phyloP scores from a whole-genome alignment of 2,329 filamentous ascomycete species.

The Hirsutella minnesotensis region DNA sequence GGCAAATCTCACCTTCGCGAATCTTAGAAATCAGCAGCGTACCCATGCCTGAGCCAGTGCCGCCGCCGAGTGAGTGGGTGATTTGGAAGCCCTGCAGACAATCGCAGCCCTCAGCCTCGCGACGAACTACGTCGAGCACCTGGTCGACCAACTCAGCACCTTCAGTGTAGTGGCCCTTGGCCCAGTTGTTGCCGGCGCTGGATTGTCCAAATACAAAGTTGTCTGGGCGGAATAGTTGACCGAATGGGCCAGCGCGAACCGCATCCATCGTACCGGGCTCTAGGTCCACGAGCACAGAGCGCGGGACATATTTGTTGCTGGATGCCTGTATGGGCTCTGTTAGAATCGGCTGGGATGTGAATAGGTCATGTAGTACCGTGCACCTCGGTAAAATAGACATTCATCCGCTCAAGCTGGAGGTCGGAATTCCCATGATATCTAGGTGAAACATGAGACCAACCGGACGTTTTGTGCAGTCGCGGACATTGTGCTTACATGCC shows the following conservation, averaged over 20 bases:
- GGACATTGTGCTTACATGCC: constrained; percentile 44
- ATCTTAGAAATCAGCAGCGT: constrained; percentile 99
- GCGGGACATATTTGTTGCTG: too few species aligned
- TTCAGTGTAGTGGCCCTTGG: constrained; percentile 99
- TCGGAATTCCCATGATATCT: constrained; percentile 94
- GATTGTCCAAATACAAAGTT: constrained; percentile 99
- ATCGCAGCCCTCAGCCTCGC: constrained; percentile 97
- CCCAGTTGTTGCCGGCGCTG: constrained; percentile 98
- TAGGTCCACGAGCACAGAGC: too few species aligned
- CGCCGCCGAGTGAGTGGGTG: too few species aligned
- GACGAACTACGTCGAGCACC: constrained; percentile 95
- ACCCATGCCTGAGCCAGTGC: constrained; percentile 99
- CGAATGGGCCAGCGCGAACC: constrained; percentile 94
- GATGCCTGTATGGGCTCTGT: constrained; percentile 52
- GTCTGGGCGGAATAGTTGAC: constrained; percentile 98
- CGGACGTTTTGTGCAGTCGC: neutral
- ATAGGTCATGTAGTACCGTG: constrained; percentile 7
- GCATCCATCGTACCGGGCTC: too few species aligned
- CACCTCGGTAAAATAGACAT: constrained; percentile 90
- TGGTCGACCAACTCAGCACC: constrained; percentile 98
- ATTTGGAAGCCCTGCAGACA: too few species aligned
- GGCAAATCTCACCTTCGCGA: constrained; percentile 50
- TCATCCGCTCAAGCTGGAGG: constrained; percentile 99
- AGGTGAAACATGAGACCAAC: neutral
- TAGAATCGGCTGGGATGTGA: too few species aligned